Evolutionary conservation across 2,329 filamentous ascomycete species (phyloP).

Genomic region (Fusarium sp.): DNA sequence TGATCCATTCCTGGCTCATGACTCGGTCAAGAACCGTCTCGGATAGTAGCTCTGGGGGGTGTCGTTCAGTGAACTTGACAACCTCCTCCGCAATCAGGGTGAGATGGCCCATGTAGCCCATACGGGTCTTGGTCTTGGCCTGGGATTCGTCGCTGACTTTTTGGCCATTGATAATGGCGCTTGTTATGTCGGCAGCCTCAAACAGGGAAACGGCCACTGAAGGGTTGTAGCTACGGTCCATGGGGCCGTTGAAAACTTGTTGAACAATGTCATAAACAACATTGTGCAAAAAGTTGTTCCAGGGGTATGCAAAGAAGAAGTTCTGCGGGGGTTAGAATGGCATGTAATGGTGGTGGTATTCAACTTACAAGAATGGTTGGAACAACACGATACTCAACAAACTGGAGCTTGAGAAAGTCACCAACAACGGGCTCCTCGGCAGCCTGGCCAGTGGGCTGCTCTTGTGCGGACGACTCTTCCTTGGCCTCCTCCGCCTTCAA

Average conservation of each 20-base stretch:
- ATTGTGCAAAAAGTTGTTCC: conserved; percentile 99
- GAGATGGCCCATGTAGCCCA: conserved; percentile 98
- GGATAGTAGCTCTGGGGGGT: conserved; percentile 89
- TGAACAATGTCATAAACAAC: conserved; percentile 99
- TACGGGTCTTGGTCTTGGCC: conserved; percentile 84
- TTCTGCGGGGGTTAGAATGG: conserved; percentile 67
- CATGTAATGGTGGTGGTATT: neutral
- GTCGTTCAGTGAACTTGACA: conserved; percentile 96
- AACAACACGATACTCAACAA: conserved; percentile 94
- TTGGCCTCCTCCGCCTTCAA: conserved; percentile 10
- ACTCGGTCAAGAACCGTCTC: conserved; percentile 89
- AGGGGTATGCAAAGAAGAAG: conserved; percentile 98
- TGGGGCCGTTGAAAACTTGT: conserved; percentile 98
- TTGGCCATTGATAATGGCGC: conserved; percentile 93
- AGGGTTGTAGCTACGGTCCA: conserved; percentile 95
- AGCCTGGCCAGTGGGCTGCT: conserved; percentile 29
- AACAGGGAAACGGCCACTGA: conserved; percentile 93
- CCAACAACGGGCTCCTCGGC: conserved; percentile 82
- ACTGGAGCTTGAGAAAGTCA: conserved; percentile 95
- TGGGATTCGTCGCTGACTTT: conserved; percentile 89
- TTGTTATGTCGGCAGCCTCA: conserved; percentile 89
- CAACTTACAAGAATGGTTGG: conserved; percentile 89
- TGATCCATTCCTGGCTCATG: conserved; percentile 90
- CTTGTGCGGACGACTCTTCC: conserved; percentile 28
- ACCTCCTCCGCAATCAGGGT: conserved; percentile 98